These are phyloP conservation scores for Marasmius sp. DNA, from an alignment of 1,284 basidiomycete genomes.

Conservation along the genomic window DNA sequence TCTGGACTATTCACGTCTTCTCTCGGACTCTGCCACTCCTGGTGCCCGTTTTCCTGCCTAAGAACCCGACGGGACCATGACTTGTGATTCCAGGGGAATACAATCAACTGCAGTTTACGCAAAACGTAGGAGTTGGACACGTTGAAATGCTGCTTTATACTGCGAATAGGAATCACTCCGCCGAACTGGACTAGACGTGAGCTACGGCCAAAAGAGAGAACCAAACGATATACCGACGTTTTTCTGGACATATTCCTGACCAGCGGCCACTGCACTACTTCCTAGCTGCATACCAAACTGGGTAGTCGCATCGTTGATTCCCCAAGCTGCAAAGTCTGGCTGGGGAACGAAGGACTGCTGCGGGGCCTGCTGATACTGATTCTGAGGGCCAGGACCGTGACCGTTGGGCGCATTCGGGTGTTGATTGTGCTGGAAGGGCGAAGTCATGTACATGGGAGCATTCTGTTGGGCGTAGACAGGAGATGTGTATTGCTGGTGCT, in stretches of 20 bases:
- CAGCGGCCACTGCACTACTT: slow-evolving; percentile 87
- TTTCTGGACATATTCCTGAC: slow-evolving; percentile 94
- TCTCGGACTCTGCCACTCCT: slow-evolving; percentile 85
- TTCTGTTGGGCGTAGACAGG: neutral
- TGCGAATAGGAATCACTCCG: slow-evolving; percentile 71
- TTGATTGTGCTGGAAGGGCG: slow-evolving; percentile 27
- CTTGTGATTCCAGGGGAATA: slow-evolving; percentile 94
- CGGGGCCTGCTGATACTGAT: slow-evolving; percentile 27
- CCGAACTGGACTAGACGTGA: slow-evolving; percentile 58
- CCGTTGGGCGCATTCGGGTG: slow-evolving; percentile 10
- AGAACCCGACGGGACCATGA: slow-evolving; percentile 74
- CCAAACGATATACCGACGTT: slow-evolving; percentile 60
- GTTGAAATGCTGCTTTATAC: slow-evolving; percentile 93
- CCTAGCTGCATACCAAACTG: slow-evolving; percentile 98
- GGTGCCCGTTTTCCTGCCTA: slow-evolving; percentile 65
- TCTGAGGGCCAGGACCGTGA: slow-evolving; percentile 11
- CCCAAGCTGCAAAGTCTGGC: slow-evolving; percentile 67
- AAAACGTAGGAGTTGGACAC: slow-evolving; percentile 97
- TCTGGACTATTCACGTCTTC: slow-evolving; percentile 97
- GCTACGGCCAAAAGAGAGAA: slow-evolving; percentile 4
- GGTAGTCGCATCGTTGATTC: slow-evolving; percentile 90
- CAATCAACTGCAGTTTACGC: slow-evolving; percentile 84
- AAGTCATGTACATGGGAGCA: slow-evolving; percentile 17
- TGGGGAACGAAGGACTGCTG: slow-evolving; percentile 22
- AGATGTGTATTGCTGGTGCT: neutral